phyloP scores from a whole-genome alignment of 306 rosid species.

The Quercus mongolica region DNA sequence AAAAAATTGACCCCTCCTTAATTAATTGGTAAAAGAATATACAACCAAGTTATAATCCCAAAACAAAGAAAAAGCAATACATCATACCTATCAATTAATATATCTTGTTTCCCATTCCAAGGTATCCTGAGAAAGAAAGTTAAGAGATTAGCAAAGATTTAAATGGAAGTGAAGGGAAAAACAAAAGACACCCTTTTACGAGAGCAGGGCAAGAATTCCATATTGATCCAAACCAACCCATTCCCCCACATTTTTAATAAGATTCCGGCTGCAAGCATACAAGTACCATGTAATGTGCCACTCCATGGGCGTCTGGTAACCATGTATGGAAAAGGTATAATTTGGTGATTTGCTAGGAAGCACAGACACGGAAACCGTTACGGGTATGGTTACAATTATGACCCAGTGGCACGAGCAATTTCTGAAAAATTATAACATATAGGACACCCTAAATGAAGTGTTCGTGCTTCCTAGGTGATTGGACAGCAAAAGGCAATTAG shows the following conservation, averaged over 20 bases:
- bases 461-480: no score
- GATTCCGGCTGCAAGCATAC: neutral
- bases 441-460: no score
- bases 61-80: neutral
- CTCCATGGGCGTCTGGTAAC: no score
- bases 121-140: conserved; percentile 70
- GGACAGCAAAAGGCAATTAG: no score
- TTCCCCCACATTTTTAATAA: neutral
- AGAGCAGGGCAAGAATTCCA: neutral
- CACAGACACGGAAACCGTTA: no score
- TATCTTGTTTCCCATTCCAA: conserved; percentile 95
- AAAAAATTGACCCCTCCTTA: conserved; percentile 1
- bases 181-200: neutral
- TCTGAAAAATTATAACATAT: no score
- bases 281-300: neutral
- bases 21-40: neutral
- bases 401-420: no score
- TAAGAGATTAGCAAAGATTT: neutral
- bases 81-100: conserved; percentile 77
- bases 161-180: neutral
- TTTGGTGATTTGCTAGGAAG: no score
- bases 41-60: neutral
- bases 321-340: no score
- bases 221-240: neutral
- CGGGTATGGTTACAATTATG: no score